Evolutionary conservation across 1,284 basidiomycete genomes (phyloP).

Genomic region (Cerioporus squamosus): DNA sequence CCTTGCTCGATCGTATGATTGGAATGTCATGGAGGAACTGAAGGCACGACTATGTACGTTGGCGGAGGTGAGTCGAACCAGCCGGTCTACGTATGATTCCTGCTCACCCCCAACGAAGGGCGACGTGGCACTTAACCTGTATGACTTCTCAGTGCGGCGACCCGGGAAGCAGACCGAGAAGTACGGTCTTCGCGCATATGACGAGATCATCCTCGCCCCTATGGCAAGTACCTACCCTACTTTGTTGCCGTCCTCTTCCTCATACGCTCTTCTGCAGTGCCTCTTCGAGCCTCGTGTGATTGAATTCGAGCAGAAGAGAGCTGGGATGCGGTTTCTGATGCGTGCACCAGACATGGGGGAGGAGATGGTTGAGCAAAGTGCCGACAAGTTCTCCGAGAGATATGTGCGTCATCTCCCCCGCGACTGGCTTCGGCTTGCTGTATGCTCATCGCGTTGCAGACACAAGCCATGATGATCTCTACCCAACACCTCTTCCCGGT

Average conservation of each 20-base stretch:
- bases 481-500: conserved; percentile 79
- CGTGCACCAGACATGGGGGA: conserved; percentile 64
- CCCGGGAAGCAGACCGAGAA: conserved; percentile 83
- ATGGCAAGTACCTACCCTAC: conserved; percentile 60
- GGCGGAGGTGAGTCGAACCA: conserved; percentile 65
- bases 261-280: conserved; percentile 52
- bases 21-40: conserved; percentile 88
- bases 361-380: conserved; percentile 69
- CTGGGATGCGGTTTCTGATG: conserved; percentile 50
- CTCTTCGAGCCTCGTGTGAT: conserved; percentile 93
- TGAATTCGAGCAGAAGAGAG: conserved; percentile 82
- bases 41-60: conserved; percentile 85
- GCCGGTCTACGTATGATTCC: neutral
- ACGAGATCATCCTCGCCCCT: conserved; percentile 94
- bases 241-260: neutral
- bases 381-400: conserved; percentile 51
- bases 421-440: too few relatives aligned
- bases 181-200: conserved; percentile 91
- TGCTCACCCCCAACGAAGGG: conserved; percentile 47
- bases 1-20: conserved; percentile 79
- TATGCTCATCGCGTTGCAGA: conserved; percentile 45
- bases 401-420: conserved; percentile 7
- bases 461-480: conserved; percentile 84
- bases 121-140: conserved; percentile 86
- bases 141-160: conserved; percentile 86